phyloP scores from a whole-genome alignment of 2,329 filamentous ascomycete genomes.

The Fusarium transvaalense region DNA sequence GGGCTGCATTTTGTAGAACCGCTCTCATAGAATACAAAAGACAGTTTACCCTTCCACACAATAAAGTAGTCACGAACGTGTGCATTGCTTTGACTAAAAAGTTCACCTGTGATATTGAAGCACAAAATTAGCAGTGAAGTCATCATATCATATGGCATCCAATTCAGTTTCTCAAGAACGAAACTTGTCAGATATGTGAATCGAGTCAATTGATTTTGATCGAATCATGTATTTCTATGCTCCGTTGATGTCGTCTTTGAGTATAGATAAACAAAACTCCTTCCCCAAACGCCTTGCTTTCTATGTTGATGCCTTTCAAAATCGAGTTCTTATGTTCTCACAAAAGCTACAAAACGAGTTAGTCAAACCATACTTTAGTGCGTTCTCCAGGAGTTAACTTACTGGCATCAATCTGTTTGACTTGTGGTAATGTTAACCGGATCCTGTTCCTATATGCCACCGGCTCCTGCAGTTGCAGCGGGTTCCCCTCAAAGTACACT shows the following conservation, averaged over 20 bases:
- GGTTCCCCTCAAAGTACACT: slow-evolving; percentile 97
- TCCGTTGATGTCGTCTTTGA: slow-evolving; percentile 23
- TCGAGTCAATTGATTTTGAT: slow-evolving; percentile 11
- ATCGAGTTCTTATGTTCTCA: slow-evolving; percentile 45
- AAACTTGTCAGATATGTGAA: slow-evolving; percentile 9
- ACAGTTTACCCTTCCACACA: slow-evolving; percentile 34
- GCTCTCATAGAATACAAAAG: slow-evolving; percentile 46
- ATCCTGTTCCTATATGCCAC: slow-evolving; percentile 96
- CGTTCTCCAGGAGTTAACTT: slow-evolving; percentile 60
- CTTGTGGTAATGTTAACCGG: slow-evolving; percentile 83
- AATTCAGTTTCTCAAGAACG: not conserved
- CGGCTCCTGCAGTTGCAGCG: slow-evolving; percentile 82
- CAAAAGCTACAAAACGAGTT: slow-evolving; percentile 49
- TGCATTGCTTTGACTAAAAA: not conserved
- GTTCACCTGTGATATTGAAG: not conserved
- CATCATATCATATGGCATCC: not conserved
- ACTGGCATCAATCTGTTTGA: slow-evolving; percentile 98
- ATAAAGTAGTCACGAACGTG: not conserved
- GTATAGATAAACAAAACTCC: slow-evolving; percentile 32
- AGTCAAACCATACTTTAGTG: not conserved
- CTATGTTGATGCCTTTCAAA: slow-evolving; percentile 26
- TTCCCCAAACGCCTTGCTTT: slow-evolving; percentile 45
- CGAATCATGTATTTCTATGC: slow-evolving; percentile 17
- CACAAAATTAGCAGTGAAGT: not conserved
- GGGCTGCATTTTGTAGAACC: slow-evolving; percentile 44